These are phyloP conservation scores for Kwoniella sp. DNA, from an alignment of 768 basidiomycete species.

Conservation along the genomic window DNA sequence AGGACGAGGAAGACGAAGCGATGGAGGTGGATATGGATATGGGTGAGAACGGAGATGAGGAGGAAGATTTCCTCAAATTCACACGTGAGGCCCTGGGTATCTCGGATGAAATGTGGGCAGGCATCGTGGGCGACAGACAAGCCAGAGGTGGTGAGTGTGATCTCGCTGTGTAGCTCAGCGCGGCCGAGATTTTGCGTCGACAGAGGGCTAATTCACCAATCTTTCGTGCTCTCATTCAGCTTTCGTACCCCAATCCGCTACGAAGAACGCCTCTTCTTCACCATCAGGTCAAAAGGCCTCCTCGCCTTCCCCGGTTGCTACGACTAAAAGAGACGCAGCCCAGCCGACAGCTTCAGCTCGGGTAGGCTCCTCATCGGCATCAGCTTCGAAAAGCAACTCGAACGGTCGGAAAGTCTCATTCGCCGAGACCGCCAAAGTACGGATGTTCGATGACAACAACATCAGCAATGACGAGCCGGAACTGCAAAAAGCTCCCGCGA, in stretches of 20 bases:
- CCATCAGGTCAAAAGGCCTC: conserved; percentile 6
- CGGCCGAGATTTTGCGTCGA: not conserved
- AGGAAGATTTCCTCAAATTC: conserved; percentile 93
- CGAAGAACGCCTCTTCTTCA: not conserved
- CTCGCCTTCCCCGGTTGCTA: not conserved
- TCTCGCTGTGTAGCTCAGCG: not conserved
- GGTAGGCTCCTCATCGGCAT: not conserved
- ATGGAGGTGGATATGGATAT: conserved; percentile 63
- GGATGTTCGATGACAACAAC: not conserved
- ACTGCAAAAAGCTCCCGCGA: not conserved
- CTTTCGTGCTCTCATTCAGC: conserved; percentile 1
- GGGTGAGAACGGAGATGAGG: conserved; percentile 85
- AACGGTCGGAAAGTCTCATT: conserved; percentile 9
- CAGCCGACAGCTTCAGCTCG: no score
- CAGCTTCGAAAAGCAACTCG: not conserved
- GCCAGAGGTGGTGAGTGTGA: conserved; percentile 73
- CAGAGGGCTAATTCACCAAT: not conserved
- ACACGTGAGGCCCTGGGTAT: conserved; percentile 89
- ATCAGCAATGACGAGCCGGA: not conserved
- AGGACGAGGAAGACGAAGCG: conserved; percentile 66
- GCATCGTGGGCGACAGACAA: conserved; percentile 78
- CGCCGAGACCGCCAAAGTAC: not conserved
- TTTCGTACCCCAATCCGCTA: conserved; percentile 9
- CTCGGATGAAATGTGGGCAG: conserved; percentile 80
- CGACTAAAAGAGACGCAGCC: no score